phyloP scores from a whole-genome alignment of 1,284 basidiomycete species.

The Phlebopus sp. region DNA sequence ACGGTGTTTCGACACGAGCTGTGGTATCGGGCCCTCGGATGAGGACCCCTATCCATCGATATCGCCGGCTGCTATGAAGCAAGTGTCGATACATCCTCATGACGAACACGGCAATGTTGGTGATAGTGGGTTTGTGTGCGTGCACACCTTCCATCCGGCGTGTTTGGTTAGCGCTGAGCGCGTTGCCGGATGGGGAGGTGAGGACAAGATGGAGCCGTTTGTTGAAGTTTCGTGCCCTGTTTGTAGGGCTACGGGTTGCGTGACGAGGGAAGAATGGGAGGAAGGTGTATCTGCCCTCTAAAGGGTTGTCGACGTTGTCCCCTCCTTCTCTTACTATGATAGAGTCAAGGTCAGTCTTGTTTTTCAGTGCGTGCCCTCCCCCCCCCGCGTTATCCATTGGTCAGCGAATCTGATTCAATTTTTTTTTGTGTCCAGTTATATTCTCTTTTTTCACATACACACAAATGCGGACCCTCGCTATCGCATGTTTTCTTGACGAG shows the following conservation, averaged over 20 bases:
- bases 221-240: slow-evolving; percentile 67
- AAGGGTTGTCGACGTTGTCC: slow-evolving; percentile 3
- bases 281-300: slow-evolving; percentile 37
- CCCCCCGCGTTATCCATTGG: no score
- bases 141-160: slow-evolving; percentile 64
- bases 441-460: no score
- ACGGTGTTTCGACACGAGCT: slow-evolving; percentile 66
- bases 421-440: no score
- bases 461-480: no score
- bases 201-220: slow-evolving; percentile 39
- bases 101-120: not conserved
- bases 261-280: slow-evolving; percentile 61
- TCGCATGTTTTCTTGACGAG: no score
- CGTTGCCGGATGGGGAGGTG: slow-evolving; percentile 57
- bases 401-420: no score
- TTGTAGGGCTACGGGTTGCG: slow-evolving; percentile 57
- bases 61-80: slow-evolving; percentile 36
- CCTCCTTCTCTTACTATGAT: not conserved
- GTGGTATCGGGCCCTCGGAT: slow-evolving; percentile 71
- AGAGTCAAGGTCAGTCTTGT: not conserved
- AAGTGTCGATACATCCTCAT: slow-evolving; percentile 42
- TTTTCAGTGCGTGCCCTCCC: not conserved
- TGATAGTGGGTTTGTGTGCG: slow-evolving; percentile 40
- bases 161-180: slow-evolving; percentile 75
- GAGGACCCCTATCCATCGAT: slow-evolving; percentile 56